Base-by-base conservation (phyloP, 2,329 filamentous ascomycete genomes). In the Fusarium verticillioides region DNA sequence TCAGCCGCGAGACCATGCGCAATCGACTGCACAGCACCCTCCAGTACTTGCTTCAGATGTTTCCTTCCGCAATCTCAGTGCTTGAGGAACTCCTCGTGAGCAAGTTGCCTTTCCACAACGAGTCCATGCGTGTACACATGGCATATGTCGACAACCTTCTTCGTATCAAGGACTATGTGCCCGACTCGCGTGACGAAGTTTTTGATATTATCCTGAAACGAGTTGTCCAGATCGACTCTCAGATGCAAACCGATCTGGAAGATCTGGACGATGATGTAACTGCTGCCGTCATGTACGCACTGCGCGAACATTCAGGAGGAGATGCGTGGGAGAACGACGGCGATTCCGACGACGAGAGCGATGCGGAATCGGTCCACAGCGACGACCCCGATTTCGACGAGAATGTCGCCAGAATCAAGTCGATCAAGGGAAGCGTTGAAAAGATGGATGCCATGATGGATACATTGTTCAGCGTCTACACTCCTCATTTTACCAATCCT, bases 401-500 rank as follows among this genome's bases (percentile, higher is more conserved):
- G 63, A 88, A 91, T 60, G 84, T 87, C 15, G 88, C 85, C 61
- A 87, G 89, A 66, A 88, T 96, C 65, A 91, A 93, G 75, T 88
- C 89, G 28, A 87, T 97, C 59, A 94, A 92, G 79, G 91, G 92
- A 68, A 95, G 94, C 76, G 92, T 98, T 50, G 91, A 93, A 79
- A 98, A 98, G 83, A 92, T 99, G 84, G 96, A 99, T 81, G 89
- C 90, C 28, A 93, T 97, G 75, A 90, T 99, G 77, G 94, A 98
- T 78, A 89, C 94, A 2, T 88, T 99, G 2, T 99, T 99, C 81
- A 87, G 89, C 49, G 91, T 96, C 73, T 98, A 97, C 82, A 88
- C 91, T 18, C 90, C 91, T 6, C 86, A 91, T 15, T 96, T 97
- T 78, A 84, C 86, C 43, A 87, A 91, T 50, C 92, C 93, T 15